Evolutionary conservation across 176 grass and related monocot species (phyloP).

Genomic region (Bonia amplexicaulis): DNA sequence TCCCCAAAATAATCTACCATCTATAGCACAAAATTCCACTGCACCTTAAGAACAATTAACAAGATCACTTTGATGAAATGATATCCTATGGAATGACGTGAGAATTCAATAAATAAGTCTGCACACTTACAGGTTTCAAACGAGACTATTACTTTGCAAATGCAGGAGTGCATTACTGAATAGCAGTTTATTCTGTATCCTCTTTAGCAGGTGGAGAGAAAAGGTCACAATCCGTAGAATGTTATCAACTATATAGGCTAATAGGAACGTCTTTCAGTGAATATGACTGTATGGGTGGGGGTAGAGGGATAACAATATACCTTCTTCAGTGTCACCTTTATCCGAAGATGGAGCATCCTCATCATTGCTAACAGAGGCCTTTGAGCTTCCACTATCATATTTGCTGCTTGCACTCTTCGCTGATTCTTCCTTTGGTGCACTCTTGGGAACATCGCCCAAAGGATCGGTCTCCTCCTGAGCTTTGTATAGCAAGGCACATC

Average conservation of each 20-base stretch:
- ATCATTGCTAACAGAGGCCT: conserved; percentile 37
- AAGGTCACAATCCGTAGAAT: background rate
- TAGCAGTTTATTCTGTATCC: background rate
- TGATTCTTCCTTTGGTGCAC: conserved; percentile 42
- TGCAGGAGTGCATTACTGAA: background rate
- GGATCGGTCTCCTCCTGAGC: conserved; percentile 85
- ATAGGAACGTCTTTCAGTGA: background rate
- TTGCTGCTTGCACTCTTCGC: conserved; percentile 46
- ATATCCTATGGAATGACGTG: background rate
- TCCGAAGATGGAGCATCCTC: conserved; percentile 30
- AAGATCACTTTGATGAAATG: background rate
- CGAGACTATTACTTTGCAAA: background rate
- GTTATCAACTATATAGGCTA: background rate
- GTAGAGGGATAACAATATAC: conserved; percentile 23
- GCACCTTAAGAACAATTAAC: background rate
- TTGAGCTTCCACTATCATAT: conserved; percentile 58
- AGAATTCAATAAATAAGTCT: background rate
- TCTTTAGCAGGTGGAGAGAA: background rate
- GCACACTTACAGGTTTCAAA: background rate
- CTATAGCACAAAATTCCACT: background rate
- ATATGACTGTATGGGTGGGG: background rate
- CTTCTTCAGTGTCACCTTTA: conserved; percentile 42
- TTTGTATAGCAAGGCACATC: conserved; percentile 78
- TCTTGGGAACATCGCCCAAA: conserved; percentile 76
- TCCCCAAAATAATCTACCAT: background rate